phyloP scores from a whole-genome alignment of 192 early-diverging fungal species.

The Oehlia diaphana region DNA sequence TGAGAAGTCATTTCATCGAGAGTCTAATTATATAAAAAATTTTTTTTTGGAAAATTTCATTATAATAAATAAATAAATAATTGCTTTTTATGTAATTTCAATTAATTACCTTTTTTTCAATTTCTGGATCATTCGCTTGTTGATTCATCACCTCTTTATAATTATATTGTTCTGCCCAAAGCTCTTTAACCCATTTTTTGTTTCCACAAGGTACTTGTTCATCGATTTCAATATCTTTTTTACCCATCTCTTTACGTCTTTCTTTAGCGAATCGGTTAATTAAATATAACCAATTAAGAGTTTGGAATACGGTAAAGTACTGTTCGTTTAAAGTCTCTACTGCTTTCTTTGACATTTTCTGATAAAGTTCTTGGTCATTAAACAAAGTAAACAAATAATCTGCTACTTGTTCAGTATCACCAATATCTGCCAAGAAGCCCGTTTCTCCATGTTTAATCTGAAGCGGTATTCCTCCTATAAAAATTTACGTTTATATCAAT shows the following conservation, averaged over 20 bases:
- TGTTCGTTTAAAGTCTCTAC: constrained; percentile 57
- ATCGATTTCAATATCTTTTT: constrained; percentile 18
- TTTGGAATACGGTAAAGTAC: constrained; percentile 67
- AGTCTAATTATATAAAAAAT: not conserved
- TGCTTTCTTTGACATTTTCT: constrained; percentile 41
- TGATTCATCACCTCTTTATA: constrained; percentile 1
- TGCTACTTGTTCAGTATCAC: constrained; percentile 60
- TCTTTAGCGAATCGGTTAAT: constrained; percentile 56
- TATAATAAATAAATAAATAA: not conserved
- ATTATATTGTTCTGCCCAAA: constrained; percentile 42
- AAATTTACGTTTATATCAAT: not conserved
- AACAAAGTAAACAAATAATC: constrained; percentile 62
- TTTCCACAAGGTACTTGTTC: constrained; percentile 36
- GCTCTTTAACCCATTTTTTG: constrained; percentile 41
- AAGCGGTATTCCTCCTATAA: constrained; percentile 76
- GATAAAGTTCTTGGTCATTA: constrained; percentile 52
- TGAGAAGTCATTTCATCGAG: not conserved
- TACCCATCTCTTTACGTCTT: constrained; percentile 27
- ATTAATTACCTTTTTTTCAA: not conserved
- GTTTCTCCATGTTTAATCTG: constrained; percentile 70
- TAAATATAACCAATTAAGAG: constrained; percentile 76
- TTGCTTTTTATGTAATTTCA: not conserved
- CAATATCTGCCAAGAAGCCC: constrained; percentile 68
- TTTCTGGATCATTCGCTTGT: not conserved
- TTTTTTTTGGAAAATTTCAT: not conserved